A percentile compares a stretch with the other conserved stretches of the same genome.
Evolutionary conservation across 2,329 filamentous ascomycete species (phyloP).

Genomic region (Claviceps sp.): DNA sequence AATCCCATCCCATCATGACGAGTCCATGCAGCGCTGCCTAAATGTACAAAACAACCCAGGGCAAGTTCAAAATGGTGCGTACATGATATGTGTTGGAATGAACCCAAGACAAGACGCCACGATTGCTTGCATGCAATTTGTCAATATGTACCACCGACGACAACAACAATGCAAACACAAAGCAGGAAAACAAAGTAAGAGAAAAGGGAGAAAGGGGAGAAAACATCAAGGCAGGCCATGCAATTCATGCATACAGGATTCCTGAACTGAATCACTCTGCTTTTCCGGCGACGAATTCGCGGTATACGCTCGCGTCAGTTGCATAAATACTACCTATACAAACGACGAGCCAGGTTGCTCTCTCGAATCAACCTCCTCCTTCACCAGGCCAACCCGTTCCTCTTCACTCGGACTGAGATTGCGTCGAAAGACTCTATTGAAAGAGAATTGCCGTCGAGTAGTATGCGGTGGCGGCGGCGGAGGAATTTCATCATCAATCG

Average conservation of each 20-base stretch:
- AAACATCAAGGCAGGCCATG: background rate
- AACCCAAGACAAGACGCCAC: background rate
- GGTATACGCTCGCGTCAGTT: background rate
- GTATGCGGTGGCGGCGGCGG: constrained; percentile 44
- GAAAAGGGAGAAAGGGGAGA: background rate
- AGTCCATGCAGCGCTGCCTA: too few species aligned
- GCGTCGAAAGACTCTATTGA: constrained; percentile 64
- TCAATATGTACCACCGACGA: background rate
- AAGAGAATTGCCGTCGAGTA: constrained; percentile 74
- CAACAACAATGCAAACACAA: background rate
- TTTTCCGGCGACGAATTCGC: background rate
- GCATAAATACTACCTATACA: background rate
- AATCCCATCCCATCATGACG: too few species aligned
- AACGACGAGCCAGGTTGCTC: background rate
- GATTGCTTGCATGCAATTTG: background rate
- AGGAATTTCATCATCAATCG: constrained; percentile 19
- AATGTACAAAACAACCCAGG: too few species aligned
- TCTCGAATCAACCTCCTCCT: constrained; percentile 27
- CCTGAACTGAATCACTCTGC: too few species aligned
- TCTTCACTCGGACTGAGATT: constrained; percentile 55
- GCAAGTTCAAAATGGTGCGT: background rate
- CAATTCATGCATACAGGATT: too few species aligned
- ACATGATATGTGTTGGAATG: background rate
- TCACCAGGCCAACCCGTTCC: constrained; percentile 71
- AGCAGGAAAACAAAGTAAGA: background rate